Base-by-base conservation (phyloP, 1,284 basidiomycete species). In the Trichosporon sp. region DNA sequence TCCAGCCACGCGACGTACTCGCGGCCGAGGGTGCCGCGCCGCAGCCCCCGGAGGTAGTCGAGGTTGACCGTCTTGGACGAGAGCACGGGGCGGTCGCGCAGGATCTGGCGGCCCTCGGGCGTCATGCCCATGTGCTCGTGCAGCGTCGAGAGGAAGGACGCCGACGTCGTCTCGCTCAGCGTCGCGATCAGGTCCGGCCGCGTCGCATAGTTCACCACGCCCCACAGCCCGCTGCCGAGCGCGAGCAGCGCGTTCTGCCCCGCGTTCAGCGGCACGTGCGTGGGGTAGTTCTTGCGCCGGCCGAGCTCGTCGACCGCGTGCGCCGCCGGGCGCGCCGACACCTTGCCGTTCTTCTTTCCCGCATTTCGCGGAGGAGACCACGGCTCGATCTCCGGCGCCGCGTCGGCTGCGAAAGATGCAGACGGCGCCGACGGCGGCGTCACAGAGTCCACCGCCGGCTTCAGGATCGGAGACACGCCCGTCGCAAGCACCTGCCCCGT, bases 1-100 rank as follows among this genome's bases (percentile, higher is more conserved):
- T 93, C 89, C 4, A 99, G 87, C 96, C 97, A 99, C 67, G 90
- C 91, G 68, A 90, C 87, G 82, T 98, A 99, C 67, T 92, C 89
- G 70, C 89, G 85, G 2, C 96, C 97, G 74, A 98, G 90, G 0
- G 92, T 93, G 1, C 91, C 92, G 67, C 92, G 88, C 1, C 90
- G 89, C 58, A 95, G 86, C 42, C 85, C 80, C 0, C 86, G 86
- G 2, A 94, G 86, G 53, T 87, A 83, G 65, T 87, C 82, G 83
- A 98, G 88, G 78, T 95, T 87, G 62, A 98, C 86, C 0, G 91
- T 93, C 12, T 85, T 82, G 1, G 91, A 89, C 76, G 90, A 93
- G 71, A 99, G 88, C 42, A 90, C 86, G 3, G 97, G 96, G 58
- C 92, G 85, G 68, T 95, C 89, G 75, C 89, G 90, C 67, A 99